Conservation (phyloP, 768 basidiomycete genomes). For the Podaxis pistillaris region DNA sequence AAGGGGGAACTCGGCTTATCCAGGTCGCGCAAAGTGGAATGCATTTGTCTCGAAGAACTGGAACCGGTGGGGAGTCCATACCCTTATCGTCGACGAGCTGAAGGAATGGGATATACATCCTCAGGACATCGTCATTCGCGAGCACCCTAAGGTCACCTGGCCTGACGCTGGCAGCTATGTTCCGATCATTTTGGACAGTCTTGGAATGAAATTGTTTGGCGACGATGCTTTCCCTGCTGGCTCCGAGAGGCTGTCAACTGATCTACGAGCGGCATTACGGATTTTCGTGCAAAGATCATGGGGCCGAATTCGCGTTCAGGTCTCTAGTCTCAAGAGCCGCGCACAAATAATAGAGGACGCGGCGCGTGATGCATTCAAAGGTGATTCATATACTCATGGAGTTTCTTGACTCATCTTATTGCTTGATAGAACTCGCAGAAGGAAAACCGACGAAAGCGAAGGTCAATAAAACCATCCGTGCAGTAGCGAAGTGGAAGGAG, state of each 20-base stretch:
- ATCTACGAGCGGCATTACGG: background rate
- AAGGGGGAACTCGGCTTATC: background rate
- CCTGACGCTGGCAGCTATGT: background rate
- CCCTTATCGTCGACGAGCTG: conserved; percentile 13
- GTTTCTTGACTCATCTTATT: background rate
- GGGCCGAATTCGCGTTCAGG: background rate
- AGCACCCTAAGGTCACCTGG: background rate
- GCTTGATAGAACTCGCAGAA: background rate
- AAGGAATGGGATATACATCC: conserved; percentile 16
- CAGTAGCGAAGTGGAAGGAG: conserved; percentile 4
- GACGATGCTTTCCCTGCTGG: conserved; percentile 1
- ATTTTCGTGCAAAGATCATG: background rate
- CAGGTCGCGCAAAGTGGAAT: conserved; percentile 18
- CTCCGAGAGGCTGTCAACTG: background rate
- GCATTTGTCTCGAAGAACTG: conserved; percentile 14
- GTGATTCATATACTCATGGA: background rate
- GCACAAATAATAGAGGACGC: background rate
- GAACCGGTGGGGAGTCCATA: conserved; percentile 19
- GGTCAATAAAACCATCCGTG: background rate
- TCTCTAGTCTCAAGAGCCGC: background rate
- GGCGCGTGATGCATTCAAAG: background rate
- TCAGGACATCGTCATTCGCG: conserved; percentile 3
- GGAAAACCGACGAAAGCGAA: background rate
- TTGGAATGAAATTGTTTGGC: conserved; percentile 5
- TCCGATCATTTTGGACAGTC: background rate